A percentile compares a stretch with the other conserved stretches of the same genome.
phyloP scores from a whole-genome alignment of 164 flowering plant genomes.

The Sextonia rubra region DNA sequence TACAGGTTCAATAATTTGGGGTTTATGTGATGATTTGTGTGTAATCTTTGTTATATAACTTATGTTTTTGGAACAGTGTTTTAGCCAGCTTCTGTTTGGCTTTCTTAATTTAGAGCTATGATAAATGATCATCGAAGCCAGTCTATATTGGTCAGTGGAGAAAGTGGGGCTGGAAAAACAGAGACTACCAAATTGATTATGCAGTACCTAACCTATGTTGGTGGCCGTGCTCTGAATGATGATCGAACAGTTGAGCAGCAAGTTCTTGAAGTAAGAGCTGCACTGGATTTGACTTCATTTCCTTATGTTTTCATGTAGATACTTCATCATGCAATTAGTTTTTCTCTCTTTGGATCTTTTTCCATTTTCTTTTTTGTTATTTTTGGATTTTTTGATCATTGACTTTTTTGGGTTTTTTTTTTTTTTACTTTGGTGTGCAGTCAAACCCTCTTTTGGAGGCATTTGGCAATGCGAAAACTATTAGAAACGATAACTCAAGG shows the following conservation, averaged over 20 bases:
- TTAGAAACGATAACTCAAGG: constrained; percentile 98
- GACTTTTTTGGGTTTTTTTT: not conserved
- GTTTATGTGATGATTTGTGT: not conserved
- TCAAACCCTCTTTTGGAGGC: constrained; percentile 99
- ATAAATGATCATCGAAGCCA: constrained; percentile 70
- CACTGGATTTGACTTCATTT: not conserved
- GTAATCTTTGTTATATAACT: constrained; percentile 3
- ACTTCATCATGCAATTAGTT: not conserved
- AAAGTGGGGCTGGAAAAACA: constrained; percentile 99
- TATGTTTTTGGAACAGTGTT: constrained; percentile 5
- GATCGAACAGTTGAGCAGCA: constrained; percentile 93
- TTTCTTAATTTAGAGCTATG: constrained; percentile 72
- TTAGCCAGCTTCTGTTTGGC: constrained; percentile 20
- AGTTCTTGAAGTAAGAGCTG: constrained; percentile 85
- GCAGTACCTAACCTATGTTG: constrained; percentile 95
- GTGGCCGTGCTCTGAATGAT: constrained; percentile 89
- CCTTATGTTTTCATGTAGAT: constrained; percentile 4
- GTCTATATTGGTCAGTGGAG: constrained; percentile 97
- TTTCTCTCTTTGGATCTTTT: not conserved
- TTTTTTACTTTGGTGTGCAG: constrained; percentile 35
- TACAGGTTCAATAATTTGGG: constrained; percentile 55
- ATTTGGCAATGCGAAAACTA: constrained; percentile 97
- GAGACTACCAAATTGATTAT: constrained; percentile 97
- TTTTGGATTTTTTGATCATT: not conserved
- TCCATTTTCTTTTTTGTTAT: not conserved